Conservation (phyloP, 2,329 filamentous ascomycete genomes). For the Pseudocercospora crystallina region DNA sequence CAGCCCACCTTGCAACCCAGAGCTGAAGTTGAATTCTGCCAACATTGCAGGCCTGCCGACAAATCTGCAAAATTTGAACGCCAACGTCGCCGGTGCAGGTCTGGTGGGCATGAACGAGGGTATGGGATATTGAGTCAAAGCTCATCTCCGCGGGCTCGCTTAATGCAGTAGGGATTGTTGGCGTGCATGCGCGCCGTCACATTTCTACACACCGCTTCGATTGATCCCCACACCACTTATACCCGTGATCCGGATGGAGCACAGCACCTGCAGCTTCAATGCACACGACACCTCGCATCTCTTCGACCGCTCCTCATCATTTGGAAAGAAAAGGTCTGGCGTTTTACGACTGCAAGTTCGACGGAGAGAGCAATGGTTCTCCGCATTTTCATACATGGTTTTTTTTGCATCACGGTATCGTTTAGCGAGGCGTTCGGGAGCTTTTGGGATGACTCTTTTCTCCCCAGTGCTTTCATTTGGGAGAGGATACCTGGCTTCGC, state of each 20-base stretch:
- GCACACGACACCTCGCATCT: background rate
- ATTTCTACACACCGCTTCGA: slow-evolving; percentile 22
- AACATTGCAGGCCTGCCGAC: slow-evolving; percentile 35
- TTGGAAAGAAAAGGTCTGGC: too few relatives aligned
- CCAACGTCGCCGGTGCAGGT: slow-evolving; percentile 54
- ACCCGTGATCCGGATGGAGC: slow-evolving; percentile 5
- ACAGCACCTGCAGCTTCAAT: slow-evolving; percentile 9
- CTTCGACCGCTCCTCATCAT: too few relatives aligned
- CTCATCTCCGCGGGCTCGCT: slow-evolving; percentile 18
- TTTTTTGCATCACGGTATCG: slow-evolving; percentile 20
- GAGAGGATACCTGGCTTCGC: slow-evolving; percentile 32
- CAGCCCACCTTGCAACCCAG: slow-evolving; percentile 85
- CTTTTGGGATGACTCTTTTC: slow-evolving; percentile 32
- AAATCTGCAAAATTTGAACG: slow-evolving; percentile 45
- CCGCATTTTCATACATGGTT: slow-evolving; percentile 8
- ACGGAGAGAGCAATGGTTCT: too few relatives aligned
- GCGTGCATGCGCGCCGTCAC: slow-evolving; percentile 17
- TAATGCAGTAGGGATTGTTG: too few relatives aligned
- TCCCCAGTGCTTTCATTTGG: slow-evolving; percentile 12
- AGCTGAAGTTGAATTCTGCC: slow-evolving; percentile 58
- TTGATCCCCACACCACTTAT: too few relatives aligned
- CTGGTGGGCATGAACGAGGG: slow-evolving; percentile 50
- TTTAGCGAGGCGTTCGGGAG: slow-evolving; percentile 33
- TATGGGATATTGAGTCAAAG: slow-evolving; percentile 28
- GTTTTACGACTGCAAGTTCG: too few relatives aligned